Percentiles rank a stretch among this genome's conserved stretches.
Conservation (phyloP, 495 filamentous ascomycete species). For the Aspergillus avenaceus region DNA sequence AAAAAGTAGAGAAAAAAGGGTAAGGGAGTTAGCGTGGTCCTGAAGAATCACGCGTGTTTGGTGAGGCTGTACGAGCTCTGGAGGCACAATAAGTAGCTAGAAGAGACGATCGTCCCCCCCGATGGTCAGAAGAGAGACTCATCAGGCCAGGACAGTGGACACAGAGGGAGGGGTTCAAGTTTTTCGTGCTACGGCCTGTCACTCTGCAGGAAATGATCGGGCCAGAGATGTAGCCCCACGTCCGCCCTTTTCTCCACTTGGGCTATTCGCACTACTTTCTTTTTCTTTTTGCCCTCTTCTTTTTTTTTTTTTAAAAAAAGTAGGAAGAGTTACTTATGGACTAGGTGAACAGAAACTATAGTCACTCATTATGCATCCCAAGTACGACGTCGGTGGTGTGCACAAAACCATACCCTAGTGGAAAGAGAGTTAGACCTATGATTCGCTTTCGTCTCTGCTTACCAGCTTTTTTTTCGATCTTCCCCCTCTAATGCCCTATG, state of each 20-base stretch:
- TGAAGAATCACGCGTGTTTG: background rate
- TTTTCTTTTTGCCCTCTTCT: no score
- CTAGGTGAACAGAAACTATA: background rate
- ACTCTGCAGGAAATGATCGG: background rate
- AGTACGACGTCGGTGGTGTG: background rate
- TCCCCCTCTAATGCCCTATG: background rate
- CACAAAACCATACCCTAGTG: no score
- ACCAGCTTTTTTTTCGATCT: background rate
- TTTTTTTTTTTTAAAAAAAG: no score
- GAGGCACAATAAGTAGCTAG: background rate
- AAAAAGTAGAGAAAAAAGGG: no score
- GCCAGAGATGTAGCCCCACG: background rate
- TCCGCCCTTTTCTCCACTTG: background rate
- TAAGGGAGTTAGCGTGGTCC: background rate
- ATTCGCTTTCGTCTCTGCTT: background rate
- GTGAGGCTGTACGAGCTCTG: background rate
- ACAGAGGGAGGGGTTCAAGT: background rate
- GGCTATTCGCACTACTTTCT: background rate
- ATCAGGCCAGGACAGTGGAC: background rate
- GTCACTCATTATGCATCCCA: background rate
- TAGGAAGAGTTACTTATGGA: background rate
- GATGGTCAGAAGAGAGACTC: background rate
- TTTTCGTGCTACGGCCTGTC: background rate
- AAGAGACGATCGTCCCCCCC: background rate
- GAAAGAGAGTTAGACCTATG: background rate